Evolutionary conservation across 2,329 filamentous ascomycete species (phyloP), one percentile per base, ranked within the genome.

Genomic region (Paecilomyces dactylethromorphus): DNA sequence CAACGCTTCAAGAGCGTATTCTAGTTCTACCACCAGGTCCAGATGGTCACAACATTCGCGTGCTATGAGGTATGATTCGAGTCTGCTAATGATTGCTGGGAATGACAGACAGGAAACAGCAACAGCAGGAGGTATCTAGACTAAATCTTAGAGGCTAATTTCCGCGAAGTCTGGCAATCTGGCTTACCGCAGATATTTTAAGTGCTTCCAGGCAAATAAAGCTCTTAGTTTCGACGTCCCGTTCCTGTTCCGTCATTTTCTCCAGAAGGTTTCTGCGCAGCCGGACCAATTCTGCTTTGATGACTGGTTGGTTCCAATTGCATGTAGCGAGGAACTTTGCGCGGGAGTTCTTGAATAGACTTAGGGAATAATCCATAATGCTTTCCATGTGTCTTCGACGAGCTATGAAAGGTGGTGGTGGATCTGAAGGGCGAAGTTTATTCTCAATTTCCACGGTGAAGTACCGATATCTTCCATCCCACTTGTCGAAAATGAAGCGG

Each of bases 201-300:
- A 97, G 74, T 0, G 90, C 88, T 65, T 96, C 84, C 3, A 92
- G 82, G 59, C 92, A 90, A 2, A 97, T 73, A 59, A 84, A 91
- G 63, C 87, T 88, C 53, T 71, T 79, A 3, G 74, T 74, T 15
- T 81, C 73, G 1, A 78, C 73, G 8, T 81, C 74, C 24, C 61
- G 71, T 53, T 74, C 80, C 7, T 81, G 79, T 22, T 83, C 80
- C 2, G 81, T 74, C 29, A 79, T 83, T 63, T 87, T 85, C 59
- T 93, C 91, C 1, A 97, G 80, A 33, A 94, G 82, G 70, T 97
- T 96, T 31, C 92, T 85, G n/a, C 92, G 86, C 33, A 92, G 81
- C 1, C 88, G 80, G 26, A 96, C 82, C 53, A 88, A 78, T 63
- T 93, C 84, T 0, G 88, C 91, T 65, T 88, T 82, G 4, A 96